Evolutionary conservation across 805 yeast genomes (phyloP).

Genomic region (Wickerhamiella azymoides): DNA sequence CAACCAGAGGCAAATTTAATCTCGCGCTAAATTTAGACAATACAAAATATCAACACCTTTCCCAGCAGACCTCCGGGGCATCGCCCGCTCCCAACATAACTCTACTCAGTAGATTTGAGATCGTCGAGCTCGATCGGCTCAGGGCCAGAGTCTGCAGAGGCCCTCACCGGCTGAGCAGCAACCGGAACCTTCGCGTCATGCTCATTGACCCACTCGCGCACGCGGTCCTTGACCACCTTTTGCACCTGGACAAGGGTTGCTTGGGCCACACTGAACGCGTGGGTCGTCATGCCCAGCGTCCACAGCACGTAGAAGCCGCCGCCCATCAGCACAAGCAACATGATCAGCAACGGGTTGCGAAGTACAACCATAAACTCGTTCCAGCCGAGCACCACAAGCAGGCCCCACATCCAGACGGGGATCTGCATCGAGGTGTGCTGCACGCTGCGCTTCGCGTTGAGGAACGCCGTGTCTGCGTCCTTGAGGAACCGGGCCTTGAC

Average conservation of each 20-base stretch:
- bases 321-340: slow-evolving; percentile 38
- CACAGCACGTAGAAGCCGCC: slow-evolving; percentile 58
- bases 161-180: too few species aligned
- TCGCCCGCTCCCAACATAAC: too few species aligned
- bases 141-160: too few species aligned
- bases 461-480: slow-evolving; percentile 61
- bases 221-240: slow-evolving; percentile 42
- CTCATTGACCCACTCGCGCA: slow-evolving; percentile 38
- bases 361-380: slow-evolving; percentile 83
- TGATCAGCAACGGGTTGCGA: slow-evolving; percentile 70
- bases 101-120: too few species aligned
- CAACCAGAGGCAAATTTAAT: too few species aligned
- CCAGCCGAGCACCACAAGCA: slow-evolving; percentile 78
- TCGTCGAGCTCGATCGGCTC: background rate
- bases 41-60: too few species aligned
- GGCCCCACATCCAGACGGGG: slow-evolving; percentile 66
- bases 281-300: slow-evolving; percentile 59
- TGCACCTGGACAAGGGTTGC: slow-evolving; percentile 45
- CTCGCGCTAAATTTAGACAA: too few species aligned
- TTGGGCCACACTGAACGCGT: slow-evolving; percentile 47
- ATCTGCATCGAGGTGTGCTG: slow-evolving; percentile 63
- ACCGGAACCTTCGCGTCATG: background rate
- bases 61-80: too few species aligned
- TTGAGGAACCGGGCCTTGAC: slow-evolving; percentile 50
- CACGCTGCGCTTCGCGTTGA: slow-evolving; percentile 82